Evolutionary conservation across 2,329 filamentous ascomycete species (phyloP).

Genomic region (Pseudogymnoascus sp.): DNA sequence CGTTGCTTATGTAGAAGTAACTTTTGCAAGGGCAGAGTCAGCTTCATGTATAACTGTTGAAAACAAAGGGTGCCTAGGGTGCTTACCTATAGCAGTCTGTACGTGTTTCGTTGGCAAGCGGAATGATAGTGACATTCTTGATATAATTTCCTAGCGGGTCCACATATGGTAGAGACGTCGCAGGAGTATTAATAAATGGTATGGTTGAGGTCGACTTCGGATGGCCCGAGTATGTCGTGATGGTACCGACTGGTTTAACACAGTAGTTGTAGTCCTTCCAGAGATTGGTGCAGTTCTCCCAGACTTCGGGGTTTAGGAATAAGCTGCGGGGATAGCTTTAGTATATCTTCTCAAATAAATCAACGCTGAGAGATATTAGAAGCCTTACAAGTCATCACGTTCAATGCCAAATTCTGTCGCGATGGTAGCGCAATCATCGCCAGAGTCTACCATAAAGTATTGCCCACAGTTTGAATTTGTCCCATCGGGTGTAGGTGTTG

Average conservation of each 20-base stretch:
- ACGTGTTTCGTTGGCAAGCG: not conserved
- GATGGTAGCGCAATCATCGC: slow-evolving; percentile 1
- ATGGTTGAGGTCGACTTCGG: not conserved
- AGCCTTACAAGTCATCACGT: not conserved
- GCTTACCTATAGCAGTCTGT: not conserved
- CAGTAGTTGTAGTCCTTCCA: not conserved
- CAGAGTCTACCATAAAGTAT: slow-evolving; percentile 2
- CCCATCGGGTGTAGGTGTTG: slow-evolving; percentile 15
- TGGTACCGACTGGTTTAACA: not conserved
- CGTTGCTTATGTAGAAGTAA: not conserved
- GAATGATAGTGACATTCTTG: not conserved
- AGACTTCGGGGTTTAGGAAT: not conserved
- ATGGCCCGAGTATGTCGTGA: not conserved
- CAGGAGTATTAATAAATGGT: not conserved
- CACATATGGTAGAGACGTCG: not conserved
- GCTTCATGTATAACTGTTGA: not conserved
- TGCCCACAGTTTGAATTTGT: not conserved
- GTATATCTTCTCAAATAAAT: not conserved
- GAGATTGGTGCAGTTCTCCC: not conserved
- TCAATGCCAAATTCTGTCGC: not conserved
- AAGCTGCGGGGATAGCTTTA: not conserved
- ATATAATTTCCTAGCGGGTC: not conserved
- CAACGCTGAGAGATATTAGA: not conserved
- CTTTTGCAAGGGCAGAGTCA: not conserved
- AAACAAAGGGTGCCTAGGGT: not conserved